These are phyloP conservation scores for Debaryomyces sp. DNA, from an alignment of 1,139 yeast genomes.

Conservation along the genomic window DNA sequence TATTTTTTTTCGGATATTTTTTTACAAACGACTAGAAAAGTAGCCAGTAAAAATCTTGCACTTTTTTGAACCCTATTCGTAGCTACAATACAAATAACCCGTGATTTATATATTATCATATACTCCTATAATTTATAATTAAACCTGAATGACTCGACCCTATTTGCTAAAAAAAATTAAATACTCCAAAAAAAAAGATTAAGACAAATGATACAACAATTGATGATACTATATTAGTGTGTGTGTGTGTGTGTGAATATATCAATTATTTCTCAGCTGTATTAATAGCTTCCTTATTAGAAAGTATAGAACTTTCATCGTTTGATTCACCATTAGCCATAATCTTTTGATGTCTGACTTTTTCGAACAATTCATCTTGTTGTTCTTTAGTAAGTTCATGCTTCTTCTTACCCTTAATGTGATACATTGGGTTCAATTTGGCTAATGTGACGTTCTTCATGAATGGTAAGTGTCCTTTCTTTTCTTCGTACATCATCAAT, in stretches of 20 bases:
- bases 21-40: background rate
- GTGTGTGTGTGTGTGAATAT: constrained; percentile 5
- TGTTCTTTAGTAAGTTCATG: constrained; percentile 56
- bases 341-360: constrained; percentile 30
- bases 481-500: constrained; percentile 76
- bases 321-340: background rate
- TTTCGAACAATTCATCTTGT: constrained; percentile 54
- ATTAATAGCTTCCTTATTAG: background rate
- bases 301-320: background rate
- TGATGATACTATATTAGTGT: constrained; percentile 3
- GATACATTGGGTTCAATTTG: constrained; percentile 71
- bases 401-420: constrained; percentile 69
- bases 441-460: constrained; percentile 52
- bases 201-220: background rate
- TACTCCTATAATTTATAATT: constrained; percentile 1
- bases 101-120: constrained; percentile 4
- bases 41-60: too few species aligned
- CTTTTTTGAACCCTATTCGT: background rate
- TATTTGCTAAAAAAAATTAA: constrained; percentile 1
- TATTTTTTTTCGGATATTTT: too few species aligned
- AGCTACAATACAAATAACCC: constrained; percentile 2
- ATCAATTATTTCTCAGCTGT: background rate
- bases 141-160: constrained; percentile 7
- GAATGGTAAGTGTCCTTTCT: constrained; percentile 42
- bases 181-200: background rate